Evolutionary conservation across 2,329 filamentous ascomycete species (phyloP), one percentile per base, ranked within the genome.

Genomic region (Exophiala phaeomuriformis): DNA sequence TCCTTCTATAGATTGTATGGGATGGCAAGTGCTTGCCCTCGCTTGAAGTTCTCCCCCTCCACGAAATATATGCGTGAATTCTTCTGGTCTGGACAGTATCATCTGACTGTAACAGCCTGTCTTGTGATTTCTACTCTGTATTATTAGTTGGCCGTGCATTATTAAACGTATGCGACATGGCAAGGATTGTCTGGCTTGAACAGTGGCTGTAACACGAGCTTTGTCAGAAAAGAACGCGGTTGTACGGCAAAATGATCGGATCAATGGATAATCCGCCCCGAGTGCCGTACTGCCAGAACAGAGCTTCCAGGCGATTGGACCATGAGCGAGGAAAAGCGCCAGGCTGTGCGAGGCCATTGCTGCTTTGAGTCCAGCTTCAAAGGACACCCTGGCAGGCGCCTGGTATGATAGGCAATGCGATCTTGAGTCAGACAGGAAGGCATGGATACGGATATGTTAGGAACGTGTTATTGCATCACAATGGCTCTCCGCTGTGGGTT

Each of bases 391-490:
- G 19, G 19, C 19, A 41, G 12, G 19, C 36, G 4, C 40, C 36
- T 35, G 49, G 41, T 57, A 49, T 50, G 53, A 53, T 59, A 57
- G 57, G 52, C 57, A 55, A 50, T n/a, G 5, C 12, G 12, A 10
- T 2, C 49, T 55, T 56, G 53, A 56, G 45, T 56, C 53, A 57
- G 4, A 39, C 36, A 39, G 10, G 6, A n/a, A n/a, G 10, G 5
- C 7, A 35, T 35, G 43, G 40, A 12, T 12, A 19, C 19, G 19
- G 19, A 19, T 19, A 19, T 19, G 19, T 19, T 19, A 19, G 19
- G 19, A 19, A 19, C 19, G 19, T 19, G 19, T 19, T 8, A 39
- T 39, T n/a, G 36, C 36, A 39, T 39, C 36, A 39, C 5, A 39
- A 12, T 12, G 4, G 10, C 36, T 1, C 36, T 5, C 36, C 12